Conservation (phyloP, 805 yeast genomes). For the Tetrapisispora namnaoensis region DNA sequence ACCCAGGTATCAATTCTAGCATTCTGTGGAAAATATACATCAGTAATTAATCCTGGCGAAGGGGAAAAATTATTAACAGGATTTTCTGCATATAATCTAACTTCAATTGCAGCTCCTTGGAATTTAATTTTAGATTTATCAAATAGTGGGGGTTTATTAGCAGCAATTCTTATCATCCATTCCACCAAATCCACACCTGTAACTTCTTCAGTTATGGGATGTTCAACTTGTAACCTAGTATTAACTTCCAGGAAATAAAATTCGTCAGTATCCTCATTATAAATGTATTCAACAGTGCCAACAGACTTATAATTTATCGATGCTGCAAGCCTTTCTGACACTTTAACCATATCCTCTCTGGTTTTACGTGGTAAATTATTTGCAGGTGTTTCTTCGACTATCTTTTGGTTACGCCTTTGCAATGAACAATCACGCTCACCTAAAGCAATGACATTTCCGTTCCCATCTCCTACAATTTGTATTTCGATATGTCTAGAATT, state of each 20-base stretch:
- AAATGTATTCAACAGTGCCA: slow-evolving; percentile 94
- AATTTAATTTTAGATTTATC: slow-evolving; percentile 42
- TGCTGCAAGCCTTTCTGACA: slow-evolving; percentile 76
- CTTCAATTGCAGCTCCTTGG: slow-evolving; percentile 92
- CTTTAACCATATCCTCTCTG: slow-evolving; percentile 61
- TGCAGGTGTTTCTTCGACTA: slow-evolving; percentile 97
- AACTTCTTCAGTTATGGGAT: slow-evolving; percentile 91
- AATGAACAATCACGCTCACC: slow-evolving; percentile 98
- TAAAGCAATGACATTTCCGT: slow-evolving; percentile 82
- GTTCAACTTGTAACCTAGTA: slow-evolving; percentile 95
- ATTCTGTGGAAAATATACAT: slow-evolving; percentile 77
- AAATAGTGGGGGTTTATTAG: slow-evolving; percentile 79
- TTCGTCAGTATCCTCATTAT: slow-evolving; percentile 75
- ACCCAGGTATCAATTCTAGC: slow-evolving; percentile 97
- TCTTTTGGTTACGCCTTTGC: slow-evolving; percentile 93
- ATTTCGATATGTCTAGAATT: slow-evolving; percentile 94
- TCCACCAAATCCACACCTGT: slow-evolving; percentile 93
- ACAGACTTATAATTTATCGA: slow-evolving; percentile 89
- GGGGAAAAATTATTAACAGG: slow-evolving; percentile 94
- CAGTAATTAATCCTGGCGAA: slow-evolving; percentile 88
- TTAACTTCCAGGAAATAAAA: slow-evolving; percentile 94
- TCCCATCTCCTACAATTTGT: slow-evolving; percentile 94
- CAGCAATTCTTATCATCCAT: slow-evolving; percentile 93
- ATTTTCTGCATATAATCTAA: slow-evolving; percentile 91
- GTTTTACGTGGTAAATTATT: slow-evolving; percentile 82